Conservation (phyloP, 2,329 filamentous ascomycete genomes). For the Botrytis aclada region DNA sequence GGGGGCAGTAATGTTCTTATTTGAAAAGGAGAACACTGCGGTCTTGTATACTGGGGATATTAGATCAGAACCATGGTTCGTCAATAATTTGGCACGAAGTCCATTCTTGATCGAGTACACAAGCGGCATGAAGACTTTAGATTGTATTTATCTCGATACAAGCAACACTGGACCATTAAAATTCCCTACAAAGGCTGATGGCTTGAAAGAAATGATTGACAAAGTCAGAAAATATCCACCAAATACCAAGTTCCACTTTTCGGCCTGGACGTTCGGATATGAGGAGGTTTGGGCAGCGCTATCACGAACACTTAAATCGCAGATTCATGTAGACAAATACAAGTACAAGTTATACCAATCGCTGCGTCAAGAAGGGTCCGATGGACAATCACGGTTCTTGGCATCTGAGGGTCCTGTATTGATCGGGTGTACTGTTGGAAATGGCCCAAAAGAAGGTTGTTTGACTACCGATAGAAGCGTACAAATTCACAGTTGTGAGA, state of each 20-base stretch:
- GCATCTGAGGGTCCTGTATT: slow-evolving; percentile 63
- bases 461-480: slow-evolving; percentile 61
- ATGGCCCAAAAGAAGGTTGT: slow-evolving; percentile 66
- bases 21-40: slow-evolving; percentile 69
- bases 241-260: slow-evolving; percentile 77
- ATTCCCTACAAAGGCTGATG: slow-evolving; percentile 67
- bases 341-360: slow-evolving; percentile 70
- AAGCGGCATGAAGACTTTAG: slow-evolving; percentile 61
- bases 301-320: slow-evolving; percentile 64
- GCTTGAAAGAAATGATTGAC: slow-evolving; percentile 67
- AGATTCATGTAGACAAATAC: slow-evolving; percentile 80
- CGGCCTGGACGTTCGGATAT: slow-evolving; percentile 90
- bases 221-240: slow-evolving; percentile 66
- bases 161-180: slow-evolving; percentile 57
- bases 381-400: slow-evolving; percentile 41
- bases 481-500: slow-evolving; percentile 83
- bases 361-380: slow-evolving; percentile 45
- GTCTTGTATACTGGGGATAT: slow-evolving; percentile 89
- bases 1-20: slow-evolving; percentile 88
- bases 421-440: slow-evolving; percentile 72
- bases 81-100: slow-evolving; percentile 67
- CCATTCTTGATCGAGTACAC: slow-evolving; percentile 75
- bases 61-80: slow-evolving; percentile 81
- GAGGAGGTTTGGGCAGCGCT: slow-evolving; percentile 89
- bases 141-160: slow-evolving; percentile 87